Percentiles rank a stretch among this genome's conserved stretches.
phyloP scores from a whole-genome alignment of 2,329 filamentous ascomycete species.

The Trichophaea hybrida region DNA sequence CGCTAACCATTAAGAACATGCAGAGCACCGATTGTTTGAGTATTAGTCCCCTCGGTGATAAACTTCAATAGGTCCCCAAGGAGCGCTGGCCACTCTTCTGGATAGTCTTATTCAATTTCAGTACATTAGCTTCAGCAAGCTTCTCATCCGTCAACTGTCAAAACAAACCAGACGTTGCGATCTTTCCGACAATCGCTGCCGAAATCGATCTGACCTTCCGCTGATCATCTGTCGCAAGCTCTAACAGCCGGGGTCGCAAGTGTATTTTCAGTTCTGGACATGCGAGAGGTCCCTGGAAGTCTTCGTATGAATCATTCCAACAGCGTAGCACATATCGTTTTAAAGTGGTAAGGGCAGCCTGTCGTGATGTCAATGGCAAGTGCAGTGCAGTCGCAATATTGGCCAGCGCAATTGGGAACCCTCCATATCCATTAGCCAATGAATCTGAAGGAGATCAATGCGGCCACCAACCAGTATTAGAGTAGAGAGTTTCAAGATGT shows the following conservation, averaged over 20 bases:
- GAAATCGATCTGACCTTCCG: conserved; percentile 80
- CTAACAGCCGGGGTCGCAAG: conserved; percentile 59
- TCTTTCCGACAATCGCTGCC: conserved; percentile 82
- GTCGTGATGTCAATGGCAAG: conserved; percentile 60
- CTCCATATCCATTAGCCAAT: conserved; percentile 26
- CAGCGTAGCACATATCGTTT: conserved; percentile 71
- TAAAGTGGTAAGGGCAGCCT: conserved; percentile 65
- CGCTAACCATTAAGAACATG: conserved; percentile 51
- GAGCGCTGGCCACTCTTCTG: conserved; percentile 84
- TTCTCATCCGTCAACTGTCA: not conserved
- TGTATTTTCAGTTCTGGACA: conserved; percentile 57
- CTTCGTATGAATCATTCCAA: conserved; percentile 65
- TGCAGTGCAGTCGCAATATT: conserved; percentile 65
- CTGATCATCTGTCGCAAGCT: conserved; percentile 60
- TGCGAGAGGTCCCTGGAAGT: conserved; percentile 52
- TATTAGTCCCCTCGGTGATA: conserved; percentile 59
- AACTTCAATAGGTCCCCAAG: conserved; percentile 65
- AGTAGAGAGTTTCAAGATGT: conserved; percentile 58
- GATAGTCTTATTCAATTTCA: conserved; percentile 55
- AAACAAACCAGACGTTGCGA: conserved; percentile 45
- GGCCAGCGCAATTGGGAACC: conserved; percentile 65
- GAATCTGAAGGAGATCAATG: not conserved
- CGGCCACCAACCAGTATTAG: conserved; percentile 34
- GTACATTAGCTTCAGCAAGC: conserved; percentile 6
- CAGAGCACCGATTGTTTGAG: conserved; percentile 62